These are phyloP conservation scores for Suillus brevipes DNA, from an alignment of 768 basidiomycete species.

Conservation along the genomic window DNA sequence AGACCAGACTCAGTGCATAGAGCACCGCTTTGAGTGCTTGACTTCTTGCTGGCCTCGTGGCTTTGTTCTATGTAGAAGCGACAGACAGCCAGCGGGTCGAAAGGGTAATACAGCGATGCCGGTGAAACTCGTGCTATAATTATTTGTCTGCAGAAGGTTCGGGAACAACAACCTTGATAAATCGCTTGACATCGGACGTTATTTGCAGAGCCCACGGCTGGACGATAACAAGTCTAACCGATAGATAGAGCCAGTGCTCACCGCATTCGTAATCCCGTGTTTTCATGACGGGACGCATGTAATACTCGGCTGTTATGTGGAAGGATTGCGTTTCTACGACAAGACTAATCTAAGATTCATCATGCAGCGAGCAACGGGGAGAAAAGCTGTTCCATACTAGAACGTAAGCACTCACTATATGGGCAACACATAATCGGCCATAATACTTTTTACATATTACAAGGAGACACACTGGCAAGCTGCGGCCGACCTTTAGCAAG, in stretches of 20 bases:
- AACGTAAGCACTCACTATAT: not conserved
- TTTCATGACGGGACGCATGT: not conserved
- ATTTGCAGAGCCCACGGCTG: not conserved
- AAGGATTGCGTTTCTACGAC: not conserved
- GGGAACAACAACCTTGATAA: not conserved
- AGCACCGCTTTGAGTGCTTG: not conserved
- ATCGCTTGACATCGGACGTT: constrained; percentile 1
- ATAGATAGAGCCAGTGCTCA: not conserved
- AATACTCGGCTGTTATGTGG: not conserved
- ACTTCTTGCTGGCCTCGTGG: no score
- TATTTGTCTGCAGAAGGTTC: not conserved
- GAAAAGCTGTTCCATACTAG: not conserved
- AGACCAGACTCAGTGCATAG: not conserved
- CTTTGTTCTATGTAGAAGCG: not conserved
- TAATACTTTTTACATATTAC: not conserved
- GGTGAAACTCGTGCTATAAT: not conserved
- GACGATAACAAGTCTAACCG: not conserved
- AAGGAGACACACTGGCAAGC: not conserved
- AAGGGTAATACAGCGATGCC: not conserved
- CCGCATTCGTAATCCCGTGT: not conserved
- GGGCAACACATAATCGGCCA: no score
- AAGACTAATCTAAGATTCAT: not conserved
- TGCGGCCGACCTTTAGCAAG: not conserved
- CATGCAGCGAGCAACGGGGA: not conserved
- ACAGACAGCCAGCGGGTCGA: not conserved